Conservation (phyloP, 768 basidiomycete species). For the Phylloporus sp. region DNA sequence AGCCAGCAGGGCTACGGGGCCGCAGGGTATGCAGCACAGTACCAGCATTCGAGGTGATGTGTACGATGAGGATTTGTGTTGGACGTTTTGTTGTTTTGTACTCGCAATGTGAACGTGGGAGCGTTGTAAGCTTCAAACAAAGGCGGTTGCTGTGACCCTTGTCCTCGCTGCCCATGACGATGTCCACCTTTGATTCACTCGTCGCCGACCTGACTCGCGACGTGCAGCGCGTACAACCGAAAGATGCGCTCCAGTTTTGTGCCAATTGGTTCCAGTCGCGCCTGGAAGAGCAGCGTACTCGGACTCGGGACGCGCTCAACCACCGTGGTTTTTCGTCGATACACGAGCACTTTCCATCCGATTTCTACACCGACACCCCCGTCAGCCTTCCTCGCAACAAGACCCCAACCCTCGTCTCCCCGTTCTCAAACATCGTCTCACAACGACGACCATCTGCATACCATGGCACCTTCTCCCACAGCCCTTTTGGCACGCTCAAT, state of each 20-base stretch:
- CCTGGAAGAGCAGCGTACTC: constrained; percentile 78
- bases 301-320: constrained; percentile 57
- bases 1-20: constrained; percentile 28
- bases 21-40: constrained; percentile 29
- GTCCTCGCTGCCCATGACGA: constrained; percentile 16
- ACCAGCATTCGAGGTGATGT: constrained; percentile 30
- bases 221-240: constrained; percentile 79
- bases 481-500: constrained; percentile 77
- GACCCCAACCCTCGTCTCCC: constrained; percentile 45
- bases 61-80: neutral
- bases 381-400: constrained; percentile 29
- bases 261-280: constrained; percentile 93
- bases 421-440: constrained; percentile 49
- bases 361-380: constrained; percentile 57
- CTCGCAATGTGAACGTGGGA: constrained; percentile 25
- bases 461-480: constrained; percentile 49
- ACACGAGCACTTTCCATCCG: constrained; percentile 49
- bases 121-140: constrained; percentile 8
- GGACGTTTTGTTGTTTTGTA: constrained; percentile 9
- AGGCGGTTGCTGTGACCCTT: neutral
- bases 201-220: constrained; percentile 85
- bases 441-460: constrained; percentile 53
- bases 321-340: constrained; percentile 49
- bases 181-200: constrained; percentile 79
- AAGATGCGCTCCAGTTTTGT: constrained; percentile 88